phyloP scores from a whole-genome alignment of 2,329 filamentous ascomycete species.

The Fusarium paranaense region DNA sequence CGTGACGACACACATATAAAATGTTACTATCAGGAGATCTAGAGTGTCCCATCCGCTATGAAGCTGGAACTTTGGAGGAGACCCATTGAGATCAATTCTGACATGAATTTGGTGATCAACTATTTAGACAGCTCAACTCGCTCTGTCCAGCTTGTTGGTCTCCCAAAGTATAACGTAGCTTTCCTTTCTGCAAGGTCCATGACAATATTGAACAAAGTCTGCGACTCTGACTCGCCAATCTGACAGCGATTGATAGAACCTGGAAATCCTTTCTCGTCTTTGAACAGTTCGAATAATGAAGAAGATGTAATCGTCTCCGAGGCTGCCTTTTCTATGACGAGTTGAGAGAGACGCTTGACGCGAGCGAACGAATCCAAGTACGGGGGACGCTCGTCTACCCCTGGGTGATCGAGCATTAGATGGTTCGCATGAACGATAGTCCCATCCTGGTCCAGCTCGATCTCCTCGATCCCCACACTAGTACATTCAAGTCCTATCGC shows the following conservation, averaged over 20 bases:
- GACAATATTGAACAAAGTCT: constrained; percentile 38
- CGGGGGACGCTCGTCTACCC: constrained; percentile 28
- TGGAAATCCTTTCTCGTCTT: constrained; percentile 35
- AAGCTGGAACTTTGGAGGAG: too few relatives aligned
- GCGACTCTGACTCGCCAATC: background rate
- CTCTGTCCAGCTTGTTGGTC: constrained; percentile 23
- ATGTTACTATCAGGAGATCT: too few relatives aligned
- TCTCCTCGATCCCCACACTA: constrained; percentile 27
- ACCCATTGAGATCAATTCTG: background rate
- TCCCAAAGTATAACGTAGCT: constrained; percentile 18
- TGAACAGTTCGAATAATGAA: constrained; percentile 32
- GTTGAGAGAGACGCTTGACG: constrained; percentile 9
- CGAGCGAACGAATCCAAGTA: constrained; percentile 27
- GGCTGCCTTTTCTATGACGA: background rate
- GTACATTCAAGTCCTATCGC: constrained; percentile 39
- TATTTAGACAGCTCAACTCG: constrained; percentile 10
- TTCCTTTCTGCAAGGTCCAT: constrained; percentile 22
- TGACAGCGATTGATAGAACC: constrained; percentile 29
- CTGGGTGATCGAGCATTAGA: constrained; percentile 28
- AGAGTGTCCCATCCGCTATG: background rate
- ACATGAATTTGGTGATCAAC: background rate
- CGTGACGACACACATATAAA: too few relatives aligned
- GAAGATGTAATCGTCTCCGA: background rate
- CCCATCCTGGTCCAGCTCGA: constrained; percentile 9
- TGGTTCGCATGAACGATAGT: constrained; percentile 35